Conservation (phyloP, 768 basidiomycete genomes). For the Suillus brevipes region DNA sequence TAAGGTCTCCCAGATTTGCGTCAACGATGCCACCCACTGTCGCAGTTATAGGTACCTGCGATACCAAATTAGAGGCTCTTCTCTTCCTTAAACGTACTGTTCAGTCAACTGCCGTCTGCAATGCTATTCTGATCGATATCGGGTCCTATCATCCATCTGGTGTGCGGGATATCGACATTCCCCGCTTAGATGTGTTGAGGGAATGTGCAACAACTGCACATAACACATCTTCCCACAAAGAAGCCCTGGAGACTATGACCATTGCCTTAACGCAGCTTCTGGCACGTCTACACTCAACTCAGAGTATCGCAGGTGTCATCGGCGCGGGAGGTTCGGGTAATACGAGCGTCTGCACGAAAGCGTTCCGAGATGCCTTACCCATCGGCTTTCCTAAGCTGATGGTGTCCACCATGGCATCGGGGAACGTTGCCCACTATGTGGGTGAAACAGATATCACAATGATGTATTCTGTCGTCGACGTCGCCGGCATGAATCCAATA, state of each 20-base stretch:
- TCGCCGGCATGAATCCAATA: conserved; percentile 30
- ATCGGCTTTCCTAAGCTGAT: conserved; percentile 33
- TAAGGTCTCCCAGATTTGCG: background rate
- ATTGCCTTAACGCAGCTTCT: conserved; percentile 21
- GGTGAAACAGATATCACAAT: conserved; percentile 34
- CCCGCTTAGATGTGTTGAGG: conserved; percentile 21
- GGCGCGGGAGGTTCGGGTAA: conserved; percentile 28
- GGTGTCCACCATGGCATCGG: conserved; percentile 34
- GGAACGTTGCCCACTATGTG: conserved; percentile 26
- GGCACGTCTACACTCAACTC: conserved; percentile 11
- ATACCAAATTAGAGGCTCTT: conserved; percentile 28
- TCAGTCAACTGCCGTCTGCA: conserved; percentile 14
- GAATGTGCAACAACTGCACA: background rate
- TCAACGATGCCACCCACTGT: conserved; percentile 16
- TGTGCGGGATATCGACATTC: conserved; percentile 21
- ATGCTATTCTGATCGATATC: conserved; percentile 29
- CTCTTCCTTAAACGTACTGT: conserved; percentile 22
- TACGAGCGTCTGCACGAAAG: conserved; percentile 23
- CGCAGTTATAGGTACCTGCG: conserved; percentile 30
- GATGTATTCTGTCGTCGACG: conserved; percentile 33
- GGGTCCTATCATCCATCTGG: conserved; percentile 20
- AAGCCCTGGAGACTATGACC: conserved; percentile 20
- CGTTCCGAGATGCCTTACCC: conserved; percentile 23
- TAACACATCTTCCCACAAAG: conserved; percentile 13
- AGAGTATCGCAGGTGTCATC: conserved; percentile 23